A percentile compares a stretch with the other conserved stretches of the same genome.
phyloP scores from a whole-genome alignment of 2,329 filamentous ascomycete genomes.

The Orbilia quercus region DNA sequence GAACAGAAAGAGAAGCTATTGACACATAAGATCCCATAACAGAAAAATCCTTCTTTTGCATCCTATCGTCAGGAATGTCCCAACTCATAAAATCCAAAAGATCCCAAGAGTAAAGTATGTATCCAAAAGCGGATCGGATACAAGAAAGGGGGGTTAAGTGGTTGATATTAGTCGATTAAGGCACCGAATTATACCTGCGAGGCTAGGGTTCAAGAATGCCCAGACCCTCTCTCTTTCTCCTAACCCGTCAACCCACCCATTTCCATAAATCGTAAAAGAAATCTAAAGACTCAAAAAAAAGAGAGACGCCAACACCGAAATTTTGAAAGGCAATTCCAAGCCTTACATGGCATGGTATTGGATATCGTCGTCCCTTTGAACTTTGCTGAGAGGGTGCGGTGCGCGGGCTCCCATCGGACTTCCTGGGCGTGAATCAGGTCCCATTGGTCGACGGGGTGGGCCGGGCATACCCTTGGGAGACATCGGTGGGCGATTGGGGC shows the following conservation, averaged over 20 bases:
- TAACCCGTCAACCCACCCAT: conserved; percentile 19
- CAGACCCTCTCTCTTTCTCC: conserved; percentile 6
- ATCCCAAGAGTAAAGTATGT: conserved; percentile 29
- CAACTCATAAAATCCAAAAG: conserved; percentile 36
- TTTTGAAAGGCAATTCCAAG: conserved; percentile 1
- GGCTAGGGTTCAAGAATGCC: not conserved
- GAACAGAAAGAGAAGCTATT: conserved; percentile 39
- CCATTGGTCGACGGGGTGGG: conserved; percentile 46
- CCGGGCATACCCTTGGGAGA: conserved; percentile 55
- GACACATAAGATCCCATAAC: conserved; percentile 21
- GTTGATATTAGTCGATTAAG: not conserved
- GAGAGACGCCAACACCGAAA: conserved; percentile 30
- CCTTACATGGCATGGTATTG: conserved; percentile 56
- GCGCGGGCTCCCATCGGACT: conserved; percentile 49
- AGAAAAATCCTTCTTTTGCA: conserved; percentile 21
- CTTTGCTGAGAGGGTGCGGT: conserved; percentile 52
- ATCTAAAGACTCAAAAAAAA: conserved; percentile 24
- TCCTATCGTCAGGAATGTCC: conserved; percentile 30
- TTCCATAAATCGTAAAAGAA: conserved; percentile 40
- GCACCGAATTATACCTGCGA: not conserved
- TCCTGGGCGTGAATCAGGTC: conserved; percentile 41
- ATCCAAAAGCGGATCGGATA: conserved; percentile 16
- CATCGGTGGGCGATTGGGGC: conserved; percentile 51
- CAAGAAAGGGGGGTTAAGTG: conserved; percentile 6
- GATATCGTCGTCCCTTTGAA: conserved; percentile 46